phyloP scores from a whole-genome alignment of 1,284 basidiomycete genomes.

The Pseudozyma sp. region DNA sequence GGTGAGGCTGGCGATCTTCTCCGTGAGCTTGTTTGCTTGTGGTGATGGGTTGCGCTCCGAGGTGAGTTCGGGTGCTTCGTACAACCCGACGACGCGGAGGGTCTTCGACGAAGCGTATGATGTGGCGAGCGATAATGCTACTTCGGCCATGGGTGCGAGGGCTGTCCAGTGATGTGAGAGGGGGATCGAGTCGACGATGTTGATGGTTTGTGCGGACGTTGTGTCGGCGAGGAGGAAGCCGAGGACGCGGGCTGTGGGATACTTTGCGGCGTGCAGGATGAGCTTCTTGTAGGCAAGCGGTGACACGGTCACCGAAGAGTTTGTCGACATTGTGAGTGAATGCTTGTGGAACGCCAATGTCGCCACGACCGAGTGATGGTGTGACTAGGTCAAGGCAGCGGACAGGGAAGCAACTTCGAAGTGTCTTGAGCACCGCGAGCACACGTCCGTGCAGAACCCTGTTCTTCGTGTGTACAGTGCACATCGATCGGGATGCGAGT shows the following conservation, averaged over 20 bases:
- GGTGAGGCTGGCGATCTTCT: constrained; percentile 30
- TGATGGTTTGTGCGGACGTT: constrained; percentile 1
- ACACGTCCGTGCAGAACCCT: constrained; percentile 40
- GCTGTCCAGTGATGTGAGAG: constrained; percentile 52
- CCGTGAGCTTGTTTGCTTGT: constrained; percentile 35
- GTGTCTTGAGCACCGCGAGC: constrained; percentile 1
- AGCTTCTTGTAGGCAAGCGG: constrained; percentile 49
- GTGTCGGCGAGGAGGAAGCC: constrained; percentile 37
- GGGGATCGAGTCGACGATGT: constrained; percentile 31
- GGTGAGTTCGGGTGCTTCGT: constrained; percentile 45
- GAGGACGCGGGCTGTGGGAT: constrained; percentile 40
- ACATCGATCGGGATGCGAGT: not conserved
- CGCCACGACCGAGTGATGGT: no score
- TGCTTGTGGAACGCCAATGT: not conserved
- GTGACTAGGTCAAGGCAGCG: no score
- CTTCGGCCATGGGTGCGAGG: constrained; percentile 44
- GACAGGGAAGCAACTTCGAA: no score
- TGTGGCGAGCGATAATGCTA: constrained; percentile 31
- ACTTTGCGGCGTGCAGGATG: constrained; percentile 44
- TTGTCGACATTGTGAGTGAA: constrained; percentile 18
- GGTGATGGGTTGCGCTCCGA: constrained; percentile 20
- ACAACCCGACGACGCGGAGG: constrained; percentile 30
- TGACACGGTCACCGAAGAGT: constrained; percentile 21
- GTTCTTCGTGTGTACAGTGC: constrained; percentile 10
- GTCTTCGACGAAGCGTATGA: constrained; percentile 23